phyloP scores from a whole-genome alignment of 495 filamentous ascomycete genomes.

The Cercophora samala region DNA sequence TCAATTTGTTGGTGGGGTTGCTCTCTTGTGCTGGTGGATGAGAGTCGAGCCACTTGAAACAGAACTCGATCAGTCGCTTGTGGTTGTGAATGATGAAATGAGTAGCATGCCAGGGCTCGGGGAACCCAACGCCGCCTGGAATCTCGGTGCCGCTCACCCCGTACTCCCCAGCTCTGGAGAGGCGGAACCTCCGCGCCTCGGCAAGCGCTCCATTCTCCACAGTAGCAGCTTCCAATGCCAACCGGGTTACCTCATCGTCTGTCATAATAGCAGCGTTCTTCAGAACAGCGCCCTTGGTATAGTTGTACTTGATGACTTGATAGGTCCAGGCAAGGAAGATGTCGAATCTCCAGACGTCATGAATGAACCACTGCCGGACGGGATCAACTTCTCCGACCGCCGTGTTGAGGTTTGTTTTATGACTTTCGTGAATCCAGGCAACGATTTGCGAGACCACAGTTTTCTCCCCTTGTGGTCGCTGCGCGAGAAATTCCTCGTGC shows the following conservation, averaged over 20 bases:
- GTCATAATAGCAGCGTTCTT: too few species aligned
- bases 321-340: conserved; percentile 73
- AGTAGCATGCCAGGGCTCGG: conserved; percentile 78
- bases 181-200: conserved; percentile 70
- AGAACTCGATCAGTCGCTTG: conserved; percentile 53
- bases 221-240: conserved; percentile 74
- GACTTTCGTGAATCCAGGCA: conserved; percentile 63
- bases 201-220: conserved; percentile 68
- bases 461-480: conserved; percentile 42
- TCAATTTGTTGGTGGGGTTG: conserved; percentile 12
- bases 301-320: conserved; percentile 64
- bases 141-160: conserved; percentile 61
- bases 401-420: conserved; percentile 58
- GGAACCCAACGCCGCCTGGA: conserved; percentile 65
- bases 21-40: conserved; percentile 13
- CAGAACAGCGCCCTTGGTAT: conserved; percentile 48
- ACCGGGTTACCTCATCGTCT: conserved; percentile 45
- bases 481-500: conserved; percentile 58
- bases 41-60: conserved; percentile 35
- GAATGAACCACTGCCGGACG: conserved; percentile 77
- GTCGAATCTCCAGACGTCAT: conserved; percentile 69
- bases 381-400: conserved; percentile 64
- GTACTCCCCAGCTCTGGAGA: conserved; percentile 62
- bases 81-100: conserved; percentile 55
- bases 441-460: conserved; percentile 65